phyloP scores from a whole-genome alignment of 805 yeast species.

The Nakazawaea laoshanensis region DNA sequence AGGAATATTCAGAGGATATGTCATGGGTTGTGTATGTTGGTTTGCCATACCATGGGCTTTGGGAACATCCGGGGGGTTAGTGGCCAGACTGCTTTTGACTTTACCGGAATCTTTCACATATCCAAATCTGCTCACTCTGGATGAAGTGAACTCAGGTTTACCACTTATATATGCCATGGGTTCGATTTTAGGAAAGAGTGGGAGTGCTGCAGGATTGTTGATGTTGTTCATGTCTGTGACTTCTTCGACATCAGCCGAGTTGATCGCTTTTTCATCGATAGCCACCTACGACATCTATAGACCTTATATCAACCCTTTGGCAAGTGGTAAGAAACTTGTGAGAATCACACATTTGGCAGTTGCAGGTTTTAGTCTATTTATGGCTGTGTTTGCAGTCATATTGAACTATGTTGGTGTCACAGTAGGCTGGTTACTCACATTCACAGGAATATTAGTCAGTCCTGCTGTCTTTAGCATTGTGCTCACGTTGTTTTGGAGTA shows the following conservation, averaged over 20 bases:
- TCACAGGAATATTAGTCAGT: constrained; percentile 29
- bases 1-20: constrained; percentile 22
- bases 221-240: constrained; percentile 35
- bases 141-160: constrained; percentile 30
- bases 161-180: constrained; percentile 26
- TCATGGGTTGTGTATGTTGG: constrained; percentile 24
- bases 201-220: constrained; percentile 31
- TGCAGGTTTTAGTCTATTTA: constrained; percentile 32
- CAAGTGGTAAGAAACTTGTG: constrained; percentile 28
- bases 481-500: constrained; percentile 27
- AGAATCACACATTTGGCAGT: constrained; percentile 25
- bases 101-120: constrained; percentile 29
- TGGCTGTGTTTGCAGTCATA: constrained; percentile 27
- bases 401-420: constrained; percentile 34
- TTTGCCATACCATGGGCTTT: constrained; percentile 22
- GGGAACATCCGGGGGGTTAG: constrained; percentile 25
- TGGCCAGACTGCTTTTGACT: constrained; percentile 24
- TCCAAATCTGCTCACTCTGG: constrained; percentile 27
- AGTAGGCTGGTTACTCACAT: constrained; percentile 30
- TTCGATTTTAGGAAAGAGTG: constrained; percentile 28
- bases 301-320: constrained; percentile 29
- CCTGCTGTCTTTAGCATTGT: constrained; percentile 27
- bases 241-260: constrained; percentile 32
- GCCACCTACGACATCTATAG: constrained; percentile 31
- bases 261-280: constrained; percentile 32